A percentile compares a stretch with the other conserved stretches of the same genome.
Conservation (phyloP, 83 land plant species). For the Thuja plicata region DNA sequence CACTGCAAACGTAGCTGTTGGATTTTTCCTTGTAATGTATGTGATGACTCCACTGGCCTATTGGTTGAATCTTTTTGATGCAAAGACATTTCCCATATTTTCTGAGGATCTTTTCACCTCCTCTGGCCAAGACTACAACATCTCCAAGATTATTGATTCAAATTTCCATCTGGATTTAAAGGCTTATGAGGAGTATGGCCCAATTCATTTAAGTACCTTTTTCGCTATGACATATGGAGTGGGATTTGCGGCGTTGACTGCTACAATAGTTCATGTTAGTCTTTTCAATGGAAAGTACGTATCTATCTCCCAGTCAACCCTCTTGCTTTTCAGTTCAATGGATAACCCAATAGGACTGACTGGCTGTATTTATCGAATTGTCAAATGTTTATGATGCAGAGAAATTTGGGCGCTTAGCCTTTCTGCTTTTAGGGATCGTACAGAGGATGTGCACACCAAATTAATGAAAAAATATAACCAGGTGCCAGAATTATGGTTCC, state of each 20-base stretch:
- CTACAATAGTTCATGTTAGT: slow-evolving; percentile 61
- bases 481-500: slow-evolving; percentile 82
- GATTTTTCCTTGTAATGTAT: slow-evolving; percentile 61
- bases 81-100: slow-evolving; percentile 81
- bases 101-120: slow-evolving; percentile 55
- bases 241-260: slow-evolving; percentile 67
- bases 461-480: slow-evolving; percentile 67
- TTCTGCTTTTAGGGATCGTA: slow-evolving; percentile 49
- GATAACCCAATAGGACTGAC: neutral
- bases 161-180: slow-evolving; percentile 57
- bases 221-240: slow-evolving; percentile 65
- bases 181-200: slow-evolving; percentile 67
- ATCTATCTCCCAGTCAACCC: slow-evolving; percentile 34
- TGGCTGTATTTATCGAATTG: neutral
- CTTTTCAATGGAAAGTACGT: slow-evolving; percentile 42
- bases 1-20: slow-evolving; percentile 66
- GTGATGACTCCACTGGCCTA: slow-evolving; percentile 66
- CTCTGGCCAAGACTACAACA: slow-evolving; percentile 58
- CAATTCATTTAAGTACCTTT: slow-evolving; percentile 71
- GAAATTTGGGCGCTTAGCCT: slow-evolving; percentile 55
- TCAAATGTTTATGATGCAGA: slow-evolving; percentile 28
- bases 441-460: slow-evolving; percentile 71
- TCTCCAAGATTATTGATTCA: slow-evolving; percentile 48
- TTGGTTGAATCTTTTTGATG: slow-evolving; percentile 70
- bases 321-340: neutral